phyloP scores from a whole-genome alignment of 176 grass and related monocot genomes.

The Areca catechu region DNA sequence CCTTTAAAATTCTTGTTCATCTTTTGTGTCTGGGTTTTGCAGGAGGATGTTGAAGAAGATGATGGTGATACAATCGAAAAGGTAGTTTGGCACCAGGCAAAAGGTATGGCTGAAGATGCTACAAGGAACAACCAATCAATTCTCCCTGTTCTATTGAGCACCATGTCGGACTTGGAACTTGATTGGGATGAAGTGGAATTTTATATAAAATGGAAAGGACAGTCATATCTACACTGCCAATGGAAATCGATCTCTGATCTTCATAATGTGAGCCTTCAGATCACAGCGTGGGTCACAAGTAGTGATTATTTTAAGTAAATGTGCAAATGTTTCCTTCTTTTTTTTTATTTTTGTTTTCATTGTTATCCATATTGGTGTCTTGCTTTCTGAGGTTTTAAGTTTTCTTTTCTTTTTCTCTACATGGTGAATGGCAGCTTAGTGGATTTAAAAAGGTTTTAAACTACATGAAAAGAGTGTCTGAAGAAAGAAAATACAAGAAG shows the following conservation, averaged over 20 bases:
- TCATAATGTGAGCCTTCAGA: slow-evolving; percentile 51
- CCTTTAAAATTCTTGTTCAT: too few relatives aligned
- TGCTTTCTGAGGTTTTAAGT: too few relatives aligned
- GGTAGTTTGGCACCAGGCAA: slow-evolving; percentile 86
- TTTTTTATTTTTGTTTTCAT: neutral
- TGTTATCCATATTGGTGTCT: neutral
- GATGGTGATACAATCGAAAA: slow-evolving; percentile 90
- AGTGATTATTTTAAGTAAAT: too few relatives aligned
- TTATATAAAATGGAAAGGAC: slow-evolving; percentile 98
- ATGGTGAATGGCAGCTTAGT: slow-evolving; percentile 55
- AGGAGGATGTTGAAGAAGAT: slow-evolving; percentile 82
- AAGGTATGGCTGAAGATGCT: slow-evolving; percentile 72
- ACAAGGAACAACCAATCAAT: slow-evolving; percentile 46
- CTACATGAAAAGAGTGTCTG: slow-evolving; percentile 90
- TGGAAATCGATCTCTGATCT: slow-evolving; percentile 82
- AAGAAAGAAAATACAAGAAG: slow-evolving; percentile 83
- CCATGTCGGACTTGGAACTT: slow-evolving; percentile 44
- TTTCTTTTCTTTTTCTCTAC: too few relatives aligned
- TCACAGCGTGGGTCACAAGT: too few relatives aligned
- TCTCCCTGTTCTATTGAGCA: slow-evolving; percentile 59
- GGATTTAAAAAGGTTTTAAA: slow-evolving; percentile 98
- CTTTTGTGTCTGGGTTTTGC: slow-evolving; percentile 12
- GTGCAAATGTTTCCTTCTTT: neutral
- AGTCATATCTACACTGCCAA: slow-evolving; percentile 90
- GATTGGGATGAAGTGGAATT: slow-evolving; percentile 89